Evolutionary conservation across 139 green algal species (phyloP), one percentile per base, ranked within the genome.

Genomic region (Chlamydomonas applanata): DNA sequence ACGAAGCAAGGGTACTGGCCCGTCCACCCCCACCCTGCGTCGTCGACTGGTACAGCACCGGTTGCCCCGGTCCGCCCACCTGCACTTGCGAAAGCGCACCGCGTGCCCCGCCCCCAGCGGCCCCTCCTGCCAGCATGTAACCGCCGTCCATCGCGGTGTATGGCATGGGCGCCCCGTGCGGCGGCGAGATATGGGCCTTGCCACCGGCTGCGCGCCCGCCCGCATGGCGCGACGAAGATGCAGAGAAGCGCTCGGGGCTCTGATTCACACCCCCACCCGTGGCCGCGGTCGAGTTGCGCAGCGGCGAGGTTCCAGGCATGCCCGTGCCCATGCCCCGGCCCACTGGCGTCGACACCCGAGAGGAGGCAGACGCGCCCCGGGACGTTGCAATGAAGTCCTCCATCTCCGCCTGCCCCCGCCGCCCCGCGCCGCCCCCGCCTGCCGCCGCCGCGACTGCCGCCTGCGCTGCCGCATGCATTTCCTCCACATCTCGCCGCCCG

Each of bases 401-500:
- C 14, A 60, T 40, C 5, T 11, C 53, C 34, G 33, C 25, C 52
- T 29, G 33, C 24, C 34, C 40, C 7, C 64, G n/a, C 53, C 36
- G 24, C 1, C n/a, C 46, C 34, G 33, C 9, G 1, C n/a, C n/a
- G n/a, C 3, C 73, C 27, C 69, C 69, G 22, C 54, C 69, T 25
- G 49, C 36, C 60, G 56, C 63, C 22, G 40, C 70, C 4, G 22
- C 34, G 20, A 73, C 40, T 14, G 71, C 53, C 0, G 81, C 81
- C 16, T 61, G 68, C 40, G 79, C 85, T 34, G 76, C 76, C 14
- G 69, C 72, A 36, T 87, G 78, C 84, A 89, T 82, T 54, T 89
- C 84, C 22, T 81, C 70, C 24, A 89, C 81, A 59, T 89, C 85
- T 2, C 85, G 70, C 11, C 82, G 70, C 29, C 85, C 85, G 57